Percentiles rank a stretch among this genome's conserved stretches.
These are phyloP conservation scores for Colletotrichum salicis DNA, from an alignment of 2,329 filamentous ascomycete genomes.

Conservation along the genomic window DNA sequence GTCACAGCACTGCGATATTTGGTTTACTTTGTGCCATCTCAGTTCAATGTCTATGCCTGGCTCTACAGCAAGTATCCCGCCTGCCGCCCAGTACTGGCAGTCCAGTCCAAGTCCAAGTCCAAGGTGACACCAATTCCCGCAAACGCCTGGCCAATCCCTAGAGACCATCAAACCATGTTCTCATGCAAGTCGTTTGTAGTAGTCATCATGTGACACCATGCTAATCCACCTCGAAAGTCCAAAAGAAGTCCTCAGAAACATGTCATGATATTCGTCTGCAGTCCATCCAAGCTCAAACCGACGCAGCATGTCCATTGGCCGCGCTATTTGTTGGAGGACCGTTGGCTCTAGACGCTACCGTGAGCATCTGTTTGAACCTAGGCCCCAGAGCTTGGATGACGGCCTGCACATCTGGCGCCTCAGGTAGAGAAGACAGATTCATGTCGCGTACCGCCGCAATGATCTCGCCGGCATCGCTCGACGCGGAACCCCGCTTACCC, in stretches of 20 bases:
- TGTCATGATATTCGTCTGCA: no score
- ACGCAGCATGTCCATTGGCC: neutral
- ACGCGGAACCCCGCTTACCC: constrained; percentile 55
- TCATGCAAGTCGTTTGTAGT: constrained; percentile 7
- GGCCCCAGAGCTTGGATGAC: constrained; percentile 53
- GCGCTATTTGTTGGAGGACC: neutral
- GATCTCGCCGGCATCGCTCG: constrained; percentile 40
- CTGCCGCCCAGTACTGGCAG: neutral
- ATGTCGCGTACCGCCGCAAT: constrained; percentile 42
- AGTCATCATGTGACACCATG: neutral
- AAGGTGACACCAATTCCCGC: neutral
- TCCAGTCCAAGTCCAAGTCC: neutral
- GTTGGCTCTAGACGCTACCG: neutral
- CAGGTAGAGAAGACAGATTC: constrained; percentile 42
- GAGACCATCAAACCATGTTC: neutral
- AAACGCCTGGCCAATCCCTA: constrained; percentile 14
- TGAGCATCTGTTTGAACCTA: constrained; percentile 51
- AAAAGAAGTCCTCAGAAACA: neutral
- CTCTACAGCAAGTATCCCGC: constrained; percentile 2
- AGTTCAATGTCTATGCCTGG: neutral
- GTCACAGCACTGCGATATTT: neutral
- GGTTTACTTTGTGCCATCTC: no score
- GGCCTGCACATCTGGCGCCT: constrained; percentile 53
- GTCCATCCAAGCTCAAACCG: neutral
- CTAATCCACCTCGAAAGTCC: no score